These are phyloP conservation scores for Uncinocarpus reesii DNA, from an alignment of 2,329 filamentous ascomycete genomes.

Conservation along the genomic window DNA sequence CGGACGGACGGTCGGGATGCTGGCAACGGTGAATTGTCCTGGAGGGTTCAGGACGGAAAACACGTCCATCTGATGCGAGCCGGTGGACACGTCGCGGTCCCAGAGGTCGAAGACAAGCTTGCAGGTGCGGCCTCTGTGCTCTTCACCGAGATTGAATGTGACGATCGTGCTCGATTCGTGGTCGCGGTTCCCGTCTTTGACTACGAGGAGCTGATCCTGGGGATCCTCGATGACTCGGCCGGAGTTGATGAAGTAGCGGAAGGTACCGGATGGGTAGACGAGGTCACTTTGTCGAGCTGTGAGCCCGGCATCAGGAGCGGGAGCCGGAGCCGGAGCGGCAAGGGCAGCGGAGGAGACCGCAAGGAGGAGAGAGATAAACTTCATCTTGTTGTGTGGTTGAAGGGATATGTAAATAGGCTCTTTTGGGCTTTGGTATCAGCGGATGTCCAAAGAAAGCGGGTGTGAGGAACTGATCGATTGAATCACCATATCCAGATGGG, in stretches of 20 bases:
- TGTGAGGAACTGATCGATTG: background rate
- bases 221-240: constrained; percentile 19
- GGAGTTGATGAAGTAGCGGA: constrained; percentile 20
- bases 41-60: constrained; percentile 21
- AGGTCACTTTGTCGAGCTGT: constrained; percentile 14
- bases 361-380: constrained; percentile 14
- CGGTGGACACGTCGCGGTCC: constrained; percentile 20
- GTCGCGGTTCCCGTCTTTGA: constrained; percentile 18
- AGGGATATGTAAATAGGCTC: background rate
- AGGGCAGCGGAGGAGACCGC: constrained; percentile 14
- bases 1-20: constrained; percentile 11
- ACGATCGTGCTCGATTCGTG: constrained; percentile 21
- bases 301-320: constrained; percentile 1
- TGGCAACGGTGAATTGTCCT: background rate
- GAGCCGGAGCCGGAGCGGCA: constrained; percentile 11
- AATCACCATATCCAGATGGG: background rate
- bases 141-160: constrained; percentile 18
- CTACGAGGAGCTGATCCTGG: constrained; percentile 20
- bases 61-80: constrained; percentile 20
- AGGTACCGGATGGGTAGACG: constrained; percentile 19
- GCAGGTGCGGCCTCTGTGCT: constrained; percentile 18
- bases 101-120: constrained; percentile 21
- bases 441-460: background rate
- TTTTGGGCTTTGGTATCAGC: background rate
- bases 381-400: constrained; percentile 13